Percentiles rank a stretch among this genome's conserved stretches.
phyloP scores from a whole-genome alignment of 805 yeast genomes.

The Barnettozyma californica region DNA sequence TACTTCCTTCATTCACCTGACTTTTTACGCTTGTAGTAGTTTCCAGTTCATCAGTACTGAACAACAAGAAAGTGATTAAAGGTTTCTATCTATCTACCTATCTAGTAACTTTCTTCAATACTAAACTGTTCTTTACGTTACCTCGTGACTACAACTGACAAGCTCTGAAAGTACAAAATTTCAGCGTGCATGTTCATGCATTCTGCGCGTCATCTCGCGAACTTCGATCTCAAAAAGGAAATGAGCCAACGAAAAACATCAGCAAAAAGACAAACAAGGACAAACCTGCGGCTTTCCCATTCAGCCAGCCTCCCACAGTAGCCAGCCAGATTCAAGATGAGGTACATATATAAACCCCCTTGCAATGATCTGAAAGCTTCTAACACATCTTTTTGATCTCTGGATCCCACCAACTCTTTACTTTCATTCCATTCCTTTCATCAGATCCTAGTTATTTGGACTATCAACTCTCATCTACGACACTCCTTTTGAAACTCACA shows the following conservation, averaged over 20 bases:
- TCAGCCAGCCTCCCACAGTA: not conserved
- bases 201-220: not conserved
- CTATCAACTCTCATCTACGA: not conserved
- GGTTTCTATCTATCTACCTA: no score
- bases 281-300: not conserved
- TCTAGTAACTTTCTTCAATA: no score
- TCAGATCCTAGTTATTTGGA: not conserved
- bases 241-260: not conserved
- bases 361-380: not conserved
- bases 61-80: no score
- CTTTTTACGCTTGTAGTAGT: no score
- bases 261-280: not conserved
- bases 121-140: no score
- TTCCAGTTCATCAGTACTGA: no score
- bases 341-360: not conserved
- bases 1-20: no score
- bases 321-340: not conserved
- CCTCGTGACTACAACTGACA: no score
- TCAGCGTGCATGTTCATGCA: not conserved
- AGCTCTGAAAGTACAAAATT: no score
- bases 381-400: not conserved
- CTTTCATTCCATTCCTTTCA: not conserved
- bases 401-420: not conserved
- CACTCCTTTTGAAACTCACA: slow-evolving; percentile 1
- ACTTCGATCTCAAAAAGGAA: not conserved